A percentile compares a stretch with the other conserved stretches of the same genome.
These are phyloP conservation scores for Gleditsia sinensis DNA, from an alignment of 306 rosid genomes.

Conservation along the genomic window DNA sequence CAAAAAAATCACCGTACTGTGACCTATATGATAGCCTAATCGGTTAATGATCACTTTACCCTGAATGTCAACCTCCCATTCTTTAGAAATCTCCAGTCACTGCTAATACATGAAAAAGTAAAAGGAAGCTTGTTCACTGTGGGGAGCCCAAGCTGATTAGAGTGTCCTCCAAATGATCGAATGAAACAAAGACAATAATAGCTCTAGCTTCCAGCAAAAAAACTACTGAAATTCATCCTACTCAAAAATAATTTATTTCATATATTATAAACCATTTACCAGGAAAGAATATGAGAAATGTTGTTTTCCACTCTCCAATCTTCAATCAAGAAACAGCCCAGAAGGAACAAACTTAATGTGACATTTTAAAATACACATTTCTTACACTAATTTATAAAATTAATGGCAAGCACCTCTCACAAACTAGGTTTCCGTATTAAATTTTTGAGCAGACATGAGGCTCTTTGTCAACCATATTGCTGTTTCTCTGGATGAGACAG, in stretches of 20 bases:
- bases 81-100: too few species aligned
- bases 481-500: conserved; percentile 88
- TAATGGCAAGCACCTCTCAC: conserved; percentile 21
- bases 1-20: too few species aligned
- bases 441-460: conserved; percentile 76
- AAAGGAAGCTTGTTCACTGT: too few species aligned
- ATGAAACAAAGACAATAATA: too few species aligned
- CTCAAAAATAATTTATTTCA: conserved; percentile 27
- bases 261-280: conserved; percentile 31
- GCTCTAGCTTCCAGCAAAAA: conserved; percentile 5
- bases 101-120: not conserved
- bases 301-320: conserved; percentile 43
- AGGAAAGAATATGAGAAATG: conserved; percentile 40
- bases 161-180: too few species aligned
- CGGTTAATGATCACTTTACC: not conserved
- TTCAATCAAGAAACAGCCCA: conserved; percentile 48
- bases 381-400: conserved; percentile 40
- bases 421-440: conserved; percentile 55
- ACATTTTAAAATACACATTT: conserved; percentile 38
- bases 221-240: conserved; percentile 9
- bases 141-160: too few species aligned
- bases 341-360: conserved; percentile 40
- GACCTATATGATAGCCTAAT: not conserved
- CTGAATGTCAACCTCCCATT: not conserved
- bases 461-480: conserved; percentile 93